Evolutionary conservation across 1,139 yeast species (phyloP), one percentile per base, ranked within the genome.

Genomic region (Geotrichum carabidarum): DNA sequence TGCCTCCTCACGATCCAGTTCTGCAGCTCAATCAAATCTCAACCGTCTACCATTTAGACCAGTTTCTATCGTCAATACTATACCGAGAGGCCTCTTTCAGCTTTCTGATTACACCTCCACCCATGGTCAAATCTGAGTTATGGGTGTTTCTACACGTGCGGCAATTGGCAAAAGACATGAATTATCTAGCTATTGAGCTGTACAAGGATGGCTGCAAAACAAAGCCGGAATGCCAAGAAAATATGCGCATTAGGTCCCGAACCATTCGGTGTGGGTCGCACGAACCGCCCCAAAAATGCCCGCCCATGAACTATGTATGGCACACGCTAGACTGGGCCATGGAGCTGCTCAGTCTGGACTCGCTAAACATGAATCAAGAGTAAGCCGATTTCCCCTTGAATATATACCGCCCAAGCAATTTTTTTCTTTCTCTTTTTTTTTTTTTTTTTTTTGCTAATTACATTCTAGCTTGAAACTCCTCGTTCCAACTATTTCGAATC

Each of bases 111-210:
- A 36, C 46, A 4, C 31, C 51, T 15, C 57, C 57, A n/a, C 55
- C 55, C 14, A 45, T 36, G 22, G 44, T 49, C 9, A 50, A 42
- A 4, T 50, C 55, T 8, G 8, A 31, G 4, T 12, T 49, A 3
- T 54, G 57, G 57, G 30, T 32, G 6, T 54, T 45, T 44, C 17
- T 51, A 11, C 57, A 54, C 34, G 32, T 54, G 8, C 44, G 49
- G 35, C 54, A 55, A n/a, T 43, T 54, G 11, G 34, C 48, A 7
- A 40, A 30, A 27, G 57, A 54, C 17, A 37, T 54, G 27, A 51
- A 51, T 22, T 42, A 32, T 42, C 47, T 54, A 2, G 48, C 50
- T 11, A 41, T 54, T 12, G 49, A 44, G 8, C 31, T 54, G 22
- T 35, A 35, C 17, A 18, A 36, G 8, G 57, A 54, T 12, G 55